Base-by-base conservation (phyloP, 257 asterid genomes). In the Solanum chiquidenum region DNA sequence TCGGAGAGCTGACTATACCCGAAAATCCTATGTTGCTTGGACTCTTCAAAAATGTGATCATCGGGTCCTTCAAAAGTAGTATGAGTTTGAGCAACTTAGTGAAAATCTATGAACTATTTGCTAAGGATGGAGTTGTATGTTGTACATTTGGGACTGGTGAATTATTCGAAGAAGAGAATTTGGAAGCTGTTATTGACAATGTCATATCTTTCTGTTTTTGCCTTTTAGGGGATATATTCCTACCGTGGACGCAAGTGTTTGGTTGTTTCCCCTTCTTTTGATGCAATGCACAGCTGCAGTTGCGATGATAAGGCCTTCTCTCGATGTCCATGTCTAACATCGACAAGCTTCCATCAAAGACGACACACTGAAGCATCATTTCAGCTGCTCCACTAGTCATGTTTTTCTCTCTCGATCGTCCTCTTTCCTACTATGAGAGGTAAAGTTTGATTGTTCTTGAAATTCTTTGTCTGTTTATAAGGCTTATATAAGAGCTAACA, bases 231-330 rank as follows among this genome's bases (percentile, higher is more conserved):
- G 93, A 66, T 33, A 91, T 23, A 66, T 80, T 89, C 85, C 88
- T 90, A 40, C 27, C n/a, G 21, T 37, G 72, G 52, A 86, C 83
- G 18, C 25, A 87, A 38, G 84, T 18, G 27, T 83, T 90, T 2
- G 87, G 62, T 60, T 92, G 87, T 27, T 86, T 49, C 23, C 80
- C 91, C 62, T 89, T 89, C 27, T 10, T 9, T 34, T 89, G 42
- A 87, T 90, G 93, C 90, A 91, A 69, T 88, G 93, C 92, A 37
- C 94, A 93, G 31, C 86, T 80, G 90, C 94, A 92, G 86, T 91
- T 80, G 2, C 42, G 37, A 37, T 92, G 93, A 55, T 92, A 91
- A 4, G 94, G 93, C 76, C 93, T 88, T 10, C 92, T 76, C 85
- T 93, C 92, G 9, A 90, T 86, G 38, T 87, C 88, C 88, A 31